Percentiles rank a stretch among this genome's conserved stretches.
phyloP scores from a whole-genome alignment of 2,329 filamentous ascomycete genomes.

The Coniochaeta prunicola region DNA sequence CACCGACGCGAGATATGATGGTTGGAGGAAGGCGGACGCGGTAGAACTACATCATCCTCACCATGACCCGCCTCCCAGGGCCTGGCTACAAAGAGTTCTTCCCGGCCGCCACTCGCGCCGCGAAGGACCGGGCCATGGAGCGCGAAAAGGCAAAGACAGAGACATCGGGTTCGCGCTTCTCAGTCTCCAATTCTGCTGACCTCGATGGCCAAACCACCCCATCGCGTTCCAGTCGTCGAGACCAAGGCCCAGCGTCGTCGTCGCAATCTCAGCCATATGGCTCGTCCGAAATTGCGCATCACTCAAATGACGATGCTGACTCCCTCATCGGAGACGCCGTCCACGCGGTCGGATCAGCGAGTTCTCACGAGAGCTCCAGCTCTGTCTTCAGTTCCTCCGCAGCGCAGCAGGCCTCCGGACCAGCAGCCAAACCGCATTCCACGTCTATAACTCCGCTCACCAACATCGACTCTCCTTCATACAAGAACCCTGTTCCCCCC shows the following conservation, averaged over 20 bases:
- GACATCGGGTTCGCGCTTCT: slow-evolving; percentile 25
- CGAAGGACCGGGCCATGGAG: slow-evolving; percentile 51
- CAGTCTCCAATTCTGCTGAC: slow-evolving; percentile 13
- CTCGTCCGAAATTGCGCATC: slow-evolving; percentile 28
- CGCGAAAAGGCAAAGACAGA: slow-evolving; percentile 51
- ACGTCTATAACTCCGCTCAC: slow-evolving; percentile 41
- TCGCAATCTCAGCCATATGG: slow-evolving; percentile 26
- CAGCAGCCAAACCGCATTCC: slow-evolving; percentile 32
- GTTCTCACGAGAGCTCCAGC: slow-evolving; percentile 61
- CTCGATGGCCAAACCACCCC: slow-evolving; percentile 17
- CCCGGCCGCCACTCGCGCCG: slow-evolving; percentile 65
- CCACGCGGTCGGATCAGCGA: slow-evolving; percentile 64
- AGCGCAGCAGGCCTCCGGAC: slow-evolving; percentile 31
- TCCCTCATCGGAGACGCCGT: slow-evolving; percentile 57
- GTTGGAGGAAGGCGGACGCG: slow-evolving; percentile 44
- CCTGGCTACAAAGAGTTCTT: slow-evolving; percentile 85
- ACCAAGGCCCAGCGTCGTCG: slow-evolving; percentile 17
- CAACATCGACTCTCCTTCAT: slow-evolving; percentile 43
- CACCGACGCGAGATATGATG: slow-evolving; percentile 44
- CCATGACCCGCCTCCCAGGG: slow-evolving; percentile 70
- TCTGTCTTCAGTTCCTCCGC: slow-evolving; percentile 58
- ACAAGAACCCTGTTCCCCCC: slow-evolving; percentile 37
- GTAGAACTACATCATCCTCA: slow-evolving; percentile 44
- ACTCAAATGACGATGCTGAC: slow-evolving; percentile 47
- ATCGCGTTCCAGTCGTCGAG: slow-evolving; percentile 6